A percentile compares a stretch with the other conserved stretches of the same genome.
Evolutionary conservation across 305 asterid species (phyloP).

Genomic region (Euphrasia arctica): DNA sequence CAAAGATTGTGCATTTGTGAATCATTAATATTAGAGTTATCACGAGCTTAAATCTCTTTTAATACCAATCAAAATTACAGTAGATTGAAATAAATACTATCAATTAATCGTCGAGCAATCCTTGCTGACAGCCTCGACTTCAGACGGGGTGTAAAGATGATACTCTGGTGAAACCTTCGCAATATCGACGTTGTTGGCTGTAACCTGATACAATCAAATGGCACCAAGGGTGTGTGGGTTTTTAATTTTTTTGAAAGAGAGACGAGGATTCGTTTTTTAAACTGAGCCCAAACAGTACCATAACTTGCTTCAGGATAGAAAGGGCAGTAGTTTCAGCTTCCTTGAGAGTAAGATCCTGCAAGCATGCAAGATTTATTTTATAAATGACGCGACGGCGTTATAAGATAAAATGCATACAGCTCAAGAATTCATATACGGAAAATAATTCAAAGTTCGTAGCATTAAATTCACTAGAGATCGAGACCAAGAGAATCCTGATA

Average conservation of each 20-base stretch:
- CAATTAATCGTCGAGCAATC: too few relatives aligned
- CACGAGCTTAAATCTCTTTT: too few relatives aligned
- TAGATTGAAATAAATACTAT: too few relatives aligned
- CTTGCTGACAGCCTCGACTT: slow-evolving; percentile 67
- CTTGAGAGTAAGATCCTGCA: slow-evolving; percentile 71
- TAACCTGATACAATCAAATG: slow-evolving; percentile 43
- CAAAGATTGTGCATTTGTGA: background rate
- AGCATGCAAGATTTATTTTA: background rate
- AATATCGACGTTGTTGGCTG: slow-evolving; percentile 84
- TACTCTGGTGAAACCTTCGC: slow-evolving; percentile 78
- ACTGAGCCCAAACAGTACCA: slow-evolving; percentile 31
- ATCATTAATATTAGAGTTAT: background rate
- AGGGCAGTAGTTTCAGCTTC: slow-evolving; percentile 94
- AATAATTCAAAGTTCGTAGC: too few relatives aligned
- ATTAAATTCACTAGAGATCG: too few relatives aligned
- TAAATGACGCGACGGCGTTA: background rate
- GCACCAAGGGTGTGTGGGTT: background rate
- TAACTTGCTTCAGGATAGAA: slow-evolving; percentile 87
- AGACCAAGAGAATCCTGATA: slow-evolving; percentile 10
- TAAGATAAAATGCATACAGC: background rate
- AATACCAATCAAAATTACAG: too few relatives aligned
- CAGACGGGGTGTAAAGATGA: slow-evolving; percentile 79
- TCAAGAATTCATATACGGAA: too few relatives aligned
- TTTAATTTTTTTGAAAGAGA: background rate
- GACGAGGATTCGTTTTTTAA: background rate